Percentiles rank a stretch among this genome's conserved stretches.
Evolutionary conservation across 1,139 yeast species (phyloP).

Genomic region (Debaryomyces nepalensis): DNA sequence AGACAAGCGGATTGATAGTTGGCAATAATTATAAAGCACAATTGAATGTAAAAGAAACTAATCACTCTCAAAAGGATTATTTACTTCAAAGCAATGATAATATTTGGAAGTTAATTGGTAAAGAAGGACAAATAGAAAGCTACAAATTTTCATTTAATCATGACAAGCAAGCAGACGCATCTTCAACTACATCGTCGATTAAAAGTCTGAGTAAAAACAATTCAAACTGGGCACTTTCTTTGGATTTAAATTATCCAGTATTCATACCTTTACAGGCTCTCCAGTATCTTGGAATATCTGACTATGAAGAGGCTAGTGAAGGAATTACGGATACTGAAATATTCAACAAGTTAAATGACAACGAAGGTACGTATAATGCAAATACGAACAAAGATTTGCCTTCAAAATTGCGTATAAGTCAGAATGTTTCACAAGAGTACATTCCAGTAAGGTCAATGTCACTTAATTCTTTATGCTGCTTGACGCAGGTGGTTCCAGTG

Average conservation of each 20-base stretch:
- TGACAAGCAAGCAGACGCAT: background rate
- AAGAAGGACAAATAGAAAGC: conserved; percentile 3
- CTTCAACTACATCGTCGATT: background rate
- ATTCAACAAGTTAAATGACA: conserved; percentile 26
- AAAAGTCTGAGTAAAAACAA: background rate
- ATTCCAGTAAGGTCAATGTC: conserved; percentile 28
- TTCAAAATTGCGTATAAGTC: conserved; percentile 14
- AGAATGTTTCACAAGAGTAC: conserved; percentile 11
- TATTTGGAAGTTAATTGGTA: conserved; percentile 23
- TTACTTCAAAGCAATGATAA: conserved; percentile 25
- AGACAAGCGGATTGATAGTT: conserved; percentile 10
- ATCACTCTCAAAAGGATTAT: conserved; percentile 23
- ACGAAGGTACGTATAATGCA: conserved; percentile 18
- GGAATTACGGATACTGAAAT: conserved; percentile 15
- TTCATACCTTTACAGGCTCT: conserved; percentile 33
- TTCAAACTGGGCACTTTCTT: conserved; percentile 25
- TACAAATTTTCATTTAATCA: conserved; percentile 8
- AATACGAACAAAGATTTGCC: conserved; percentile 12
- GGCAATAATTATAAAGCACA: conserved; percentile 23
- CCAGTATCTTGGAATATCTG: conserved; percentile 35
- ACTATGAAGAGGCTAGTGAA: conserved; percentile 16
- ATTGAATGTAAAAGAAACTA: conserved; percentile 16
- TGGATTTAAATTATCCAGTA: conserved; percentile 32
- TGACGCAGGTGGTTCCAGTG: conserved; percentile 32
- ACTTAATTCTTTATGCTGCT: conserved; percentile 29